Evolutionary conservation across 75 land plant genomes (phyloP), one percentile per base, ranked within the genome.

Genomic region (Cupressus sempervirens): DNA sequence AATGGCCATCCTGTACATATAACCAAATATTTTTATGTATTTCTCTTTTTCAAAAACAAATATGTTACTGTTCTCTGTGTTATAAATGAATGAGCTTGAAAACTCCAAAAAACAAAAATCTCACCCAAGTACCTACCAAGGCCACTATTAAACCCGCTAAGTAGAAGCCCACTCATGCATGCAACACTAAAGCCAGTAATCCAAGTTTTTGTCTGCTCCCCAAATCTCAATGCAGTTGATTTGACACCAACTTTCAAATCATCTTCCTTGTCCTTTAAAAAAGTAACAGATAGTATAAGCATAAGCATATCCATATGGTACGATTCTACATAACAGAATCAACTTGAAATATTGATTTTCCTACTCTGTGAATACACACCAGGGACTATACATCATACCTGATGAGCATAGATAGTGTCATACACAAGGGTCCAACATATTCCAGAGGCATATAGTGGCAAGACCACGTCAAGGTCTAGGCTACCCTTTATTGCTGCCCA

Each of bases 401-500:
- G 99, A 89, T 97, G 99, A 50, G 99, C 99, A 91, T 97, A 97
- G 65, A 97, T 96, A 7, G 99, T 97, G 85, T 97, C 99, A 91
- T 97, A 97, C 7, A 97, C 98, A 82, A 97, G 95, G 9, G 99
- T 97, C 99, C 99, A 97, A 86, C 87, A 96, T 82, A 97, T 91
- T 81, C 99, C 99, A 85, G 98, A 91, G 76, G 84, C 50, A 86
- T 97, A 97, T 5, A 97, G 77, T 32, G 99, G 99, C 35, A 94
- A 85, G n/a, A 94, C 93, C 79, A 96, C 82, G 46, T 91, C 85
- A 56, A 88, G 90, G 85, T 97, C 96, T 45, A 97, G 76, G 89
- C 93, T 91, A 83, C 94, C 98, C 85, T 82, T 90, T 43, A 97
- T 85, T 53, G 99, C 98, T 88, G 98, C 88, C 99, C 99, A 97